Conservation (phyloP, 192 early-diverging fungal genomes). For the Podochytrium sp. region DNA sequence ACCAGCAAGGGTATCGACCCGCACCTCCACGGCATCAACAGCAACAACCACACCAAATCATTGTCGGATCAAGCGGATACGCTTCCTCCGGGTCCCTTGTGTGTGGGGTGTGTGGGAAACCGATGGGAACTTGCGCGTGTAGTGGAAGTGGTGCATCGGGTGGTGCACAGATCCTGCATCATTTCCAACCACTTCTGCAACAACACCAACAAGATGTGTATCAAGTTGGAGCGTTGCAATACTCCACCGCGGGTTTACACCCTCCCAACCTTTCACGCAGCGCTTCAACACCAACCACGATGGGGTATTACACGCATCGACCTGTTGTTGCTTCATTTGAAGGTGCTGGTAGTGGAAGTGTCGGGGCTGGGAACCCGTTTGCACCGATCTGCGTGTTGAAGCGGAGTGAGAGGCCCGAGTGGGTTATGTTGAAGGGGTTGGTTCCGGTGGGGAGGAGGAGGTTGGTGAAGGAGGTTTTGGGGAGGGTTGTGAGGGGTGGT, state of each 20-base stretch:
- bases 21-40: not conserved
- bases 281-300: not conserved
- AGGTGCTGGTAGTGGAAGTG: not conserved
- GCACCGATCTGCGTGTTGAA: slow-evolving; percentile 30
- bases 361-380: slow-evolving; percentile 1
- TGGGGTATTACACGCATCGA: not conserved
- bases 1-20: too few species aligned
- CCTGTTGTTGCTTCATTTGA: not conserved
- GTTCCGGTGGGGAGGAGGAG: slow-evolving; percentile 15
- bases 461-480: not conserved
- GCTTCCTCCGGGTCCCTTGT: not conserved
- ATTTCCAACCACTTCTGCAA: not conserved
- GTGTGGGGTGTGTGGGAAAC: slow-evolving; percentile 20
- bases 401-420: slow-evolving; percentile 16
- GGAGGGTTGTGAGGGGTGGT: too few species aligned
- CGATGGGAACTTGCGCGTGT: slow-evolving; percentile 3
- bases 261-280: not conserved
- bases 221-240: not conserved
- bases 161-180: slow-evolving; percentile 2
- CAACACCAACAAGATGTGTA: slow-evolving; percentile 9
- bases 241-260: not conserved
- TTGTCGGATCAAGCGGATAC: slow-evolving; percentile 14
- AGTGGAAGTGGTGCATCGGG: not conserved
- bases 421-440: slow-evolving; percentile 15
- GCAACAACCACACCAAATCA: slow-evolving; percentile 2